phyloP scores from a whole-genome alignment of 495 filamentous ascomycete genomes.

The Rhizodiscina lignyota region DNA sequence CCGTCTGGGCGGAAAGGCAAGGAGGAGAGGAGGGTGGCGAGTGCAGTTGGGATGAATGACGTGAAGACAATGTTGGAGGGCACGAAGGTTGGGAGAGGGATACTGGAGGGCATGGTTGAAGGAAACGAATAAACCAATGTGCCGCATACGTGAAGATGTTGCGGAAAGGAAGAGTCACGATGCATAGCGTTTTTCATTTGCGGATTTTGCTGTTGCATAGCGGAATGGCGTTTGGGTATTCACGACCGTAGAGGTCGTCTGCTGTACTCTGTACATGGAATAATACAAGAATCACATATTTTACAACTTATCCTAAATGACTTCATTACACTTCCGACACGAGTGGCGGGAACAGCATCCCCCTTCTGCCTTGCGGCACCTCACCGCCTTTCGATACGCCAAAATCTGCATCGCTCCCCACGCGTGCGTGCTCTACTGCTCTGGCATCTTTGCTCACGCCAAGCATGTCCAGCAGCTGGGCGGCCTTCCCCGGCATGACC shows the following conservation, averaged over 20 bases:
- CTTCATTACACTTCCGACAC: conserved; percentile 27
- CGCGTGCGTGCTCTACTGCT: conserved; percentile 34
- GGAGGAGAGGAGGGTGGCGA: conserved; percentile 21
- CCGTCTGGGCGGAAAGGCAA: too few relatives aligned
- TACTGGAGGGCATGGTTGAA: conserved; percentile 20
- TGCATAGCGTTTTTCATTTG: too few relatives aligned
- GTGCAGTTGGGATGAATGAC: conserved; percentile 17
- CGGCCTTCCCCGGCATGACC: conserved; percentile 71
- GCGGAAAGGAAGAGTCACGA: too few relatives aligned
- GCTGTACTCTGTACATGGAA: too few relatives aligned
- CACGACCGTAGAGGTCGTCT: too few relatives aligned
- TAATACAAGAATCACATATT: too few relatives aligned
- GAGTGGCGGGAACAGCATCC: conserved; percentile 39
- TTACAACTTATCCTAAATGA: too few relatives aligned
- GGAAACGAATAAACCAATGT: too few relatives aligned
- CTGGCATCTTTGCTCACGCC: conserved; percentile 48
- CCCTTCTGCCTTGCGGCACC: conserved; percentile 28
- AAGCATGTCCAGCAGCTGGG: conserved; percentile 57
- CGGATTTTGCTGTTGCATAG: too few relatives aligned
- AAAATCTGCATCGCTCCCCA: conserved; percentile 50
- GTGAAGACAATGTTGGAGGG: conserved; percentile 15
- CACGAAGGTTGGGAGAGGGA: conserved; percentile 15
- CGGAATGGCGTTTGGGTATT: too few relatives aligned
- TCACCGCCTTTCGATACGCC: conserved; percentile 28
- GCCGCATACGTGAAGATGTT: too few relatives aligned